These are phyloP conservation scores for Lasiodiplodia gonubiensis DNA, from an alignment of 2,329 filamentous ascomycete genomes.

Conservation along the genomic window DNA sequence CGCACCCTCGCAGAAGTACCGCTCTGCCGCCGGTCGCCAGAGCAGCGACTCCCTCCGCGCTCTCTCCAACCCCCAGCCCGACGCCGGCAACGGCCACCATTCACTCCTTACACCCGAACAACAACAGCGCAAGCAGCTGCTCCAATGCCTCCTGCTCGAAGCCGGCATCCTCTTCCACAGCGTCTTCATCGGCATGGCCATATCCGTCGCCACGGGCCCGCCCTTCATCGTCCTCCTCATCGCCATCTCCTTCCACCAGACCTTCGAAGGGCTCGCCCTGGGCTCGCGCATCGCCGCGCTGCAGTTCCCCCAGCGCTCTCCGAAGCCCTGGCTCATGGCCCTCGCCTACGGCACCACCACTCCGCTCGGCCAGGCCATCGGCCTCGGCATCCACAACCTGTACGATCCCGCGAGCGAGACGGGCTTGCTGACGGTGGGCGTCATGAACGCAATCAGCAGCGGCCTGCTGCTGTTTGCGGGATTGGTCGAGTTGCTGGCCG, in stretches of 20 bases:
- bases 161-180: slow-evolving; percentile 81
- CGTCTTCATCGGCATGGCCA: slow-evolving; percentile 75
- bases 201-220: slow-evolving; percentile 69
- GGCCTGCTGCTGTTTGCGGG: slow-evolving; percentile 57
- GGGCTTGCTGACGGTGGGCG: slow-evolving; percentile 56
- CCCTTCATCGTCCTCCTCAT: slow-evolving; percentile 70
- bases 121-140: slow-evolving; percentile 64
- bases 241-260: slow-evolving; percentile 75
- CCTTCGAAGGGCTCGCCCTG: slow-evolving; percentile 71
- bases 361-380: slow-evolving; percentile 57
- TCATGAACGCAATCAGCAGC: slow-evolving; percentile 57
- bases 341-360: slow-evolving; percentile 66
- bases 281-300: slow-evolving; percentile 74
- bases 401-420: slow-evolving; percentile 57
- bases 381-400: slow-evolving; percentile 55
- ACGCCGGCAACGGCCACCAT: neutral
- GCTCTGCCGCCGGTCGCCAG: neutral
- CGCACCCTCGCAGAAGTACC: slow-evolving; percentile 34
- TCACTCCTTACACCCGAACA: slow-evolving; percentile 28
- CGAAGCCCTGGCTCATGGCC: slow-evolving; percentile 75
- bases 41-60: slow-evolving; percentile 8
- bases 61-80: neutral
- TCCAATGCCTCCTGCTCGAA: slow-evolving; percentile 77
- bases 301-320: slow-evolving; percentile 71
- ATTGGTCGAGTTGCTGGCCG: slow-evolving; percentile 56